Percentiles rank a stretch among this genome's conserved stretches.
Conservation (phyloP, 306 rosid species). For the Inga oerstediana region DNA sequence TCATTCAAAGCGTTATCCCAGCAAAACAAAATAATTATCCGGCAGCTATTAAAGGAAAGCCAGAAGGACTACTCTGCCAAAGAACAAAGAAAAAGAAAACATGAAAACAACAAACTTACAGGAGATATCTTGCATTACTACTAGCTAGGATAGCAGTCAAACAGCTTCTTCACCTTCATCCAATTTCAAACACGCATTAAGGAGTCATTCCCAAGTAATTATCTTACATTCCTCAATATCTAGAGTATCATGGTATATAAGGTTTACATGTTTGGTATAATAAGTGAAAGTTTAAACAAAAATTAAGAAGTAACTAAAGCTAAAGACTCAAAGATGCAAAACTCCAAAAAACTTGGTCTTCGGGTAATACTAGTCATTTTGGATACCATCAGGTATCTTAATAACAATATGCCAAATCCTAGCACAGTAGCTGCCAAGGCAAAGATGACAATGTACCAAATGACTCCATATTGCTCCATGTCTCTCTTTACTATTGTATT, state of each 20-base stretch:
- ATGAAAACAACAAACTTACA: neutral
- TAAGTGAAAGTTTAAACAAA: neutral
- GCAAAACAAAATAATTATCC: neutral
- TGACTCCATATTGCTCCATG: neutral
- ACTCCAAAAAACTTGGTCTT: neutral
- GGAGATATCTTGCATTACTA: conserved; percentile 8
- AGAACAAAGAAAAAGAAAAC: neutral
- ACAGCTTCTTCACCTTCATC: neutral
- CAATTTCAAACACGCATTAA: neutral
- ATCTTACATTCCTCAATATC: neutral
- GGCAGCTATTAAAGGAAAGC: neutral
- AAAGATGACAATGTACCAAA: neutral
- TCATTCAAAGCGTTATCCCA: neutral
- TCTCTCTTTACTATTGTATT: neutral
- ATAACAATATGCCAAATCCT: neutral
- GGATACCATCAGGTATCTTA: neutral
- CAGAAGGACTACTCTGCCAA: neutral
- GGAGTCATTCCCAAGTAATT: neutral
- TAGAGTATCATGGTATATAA: neutral
- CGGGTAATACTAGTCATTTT: neutral
- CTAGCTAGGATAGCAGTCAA: conserved; percentile 9
- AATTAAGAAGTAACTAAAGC: neutral
- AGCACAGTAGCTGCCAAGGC: neutral
- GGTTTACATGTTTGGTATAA: neutral
- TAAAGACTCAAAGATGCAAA: neutral